phyloP scores from a whole-genome alignment of 2,329 filamentous ascomycete species.

The Nemania bipapillata region DNA sequence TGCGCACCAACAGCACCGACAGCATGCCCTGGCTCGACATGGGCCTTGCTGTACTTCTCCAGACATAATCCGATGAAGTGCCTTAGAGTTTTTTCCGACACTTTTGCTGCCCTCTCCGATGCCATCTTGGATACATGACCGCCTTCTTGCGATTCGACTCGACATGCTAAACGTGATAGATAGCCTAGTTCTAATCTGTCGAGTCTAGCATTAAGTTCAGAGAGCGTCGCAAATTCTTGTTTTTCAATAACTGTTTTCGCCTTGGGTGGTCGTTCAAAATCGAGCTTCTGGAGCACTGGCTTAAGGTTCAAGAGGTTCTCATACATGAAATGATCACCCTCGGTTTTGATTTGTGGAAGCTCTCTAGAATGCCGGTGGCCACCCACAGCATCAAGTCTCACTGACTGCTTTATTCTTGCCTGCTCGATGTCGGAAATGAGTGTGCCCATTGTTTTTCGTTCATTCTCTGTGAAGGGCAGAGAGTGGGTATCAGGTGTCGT shows the following conservation, averaged over 20 bases:
- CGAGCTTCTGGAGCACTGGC: conserved; percentile 32
- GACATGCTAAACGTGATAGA: conserved; percentile 32
- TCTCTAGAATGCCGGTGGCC: not conserved
- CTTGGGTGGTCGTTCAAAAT: conserved; percentile 37
- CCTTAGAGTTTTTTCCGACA: conserved; percentile 77
- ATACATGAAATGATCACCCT: conserved; percentile 13
- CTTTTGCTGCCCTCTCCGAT: conserved; percentile 80
- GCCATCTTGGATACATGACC: conserved; percentile 42
- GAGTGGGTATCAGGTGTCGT: conserved; percentile 36
- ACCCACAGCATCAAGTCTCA: conserved; percentile 5
- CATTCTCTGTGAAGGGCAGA: conserved; percentile 24
- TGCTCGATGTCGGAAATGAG: conserved; percentile 34
- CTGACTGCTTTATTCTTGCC: conserved; percentile 25
- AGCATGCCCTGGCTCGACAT: conserved; percentile 92
- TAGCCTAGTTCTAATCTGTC: conserved; percentile 36
- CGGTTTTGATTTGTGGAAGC: not conserved
- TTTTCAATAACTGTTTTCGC: conserved; percentile 36
- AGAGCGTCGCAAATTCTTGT: conserved; percentile 35
- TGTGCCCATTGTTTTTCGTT: conserved; percentile 23
- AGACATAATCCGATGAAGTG: conserved; percentile 85
- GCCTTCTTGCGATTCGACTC: conserved; percentile 49
- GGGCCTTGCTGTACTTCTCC: conserved; percentile 88
- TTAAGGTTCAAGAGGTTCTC: conserved; percentile 34
- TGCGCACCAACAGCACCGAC: conserved; percentile 96
- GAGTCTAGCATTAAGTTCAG: conserved; percentile 31